Evolutionary conservation across 352 stramenopile species (phyloP).

Genomic region (Thraustochytrium striatum): DNA sequence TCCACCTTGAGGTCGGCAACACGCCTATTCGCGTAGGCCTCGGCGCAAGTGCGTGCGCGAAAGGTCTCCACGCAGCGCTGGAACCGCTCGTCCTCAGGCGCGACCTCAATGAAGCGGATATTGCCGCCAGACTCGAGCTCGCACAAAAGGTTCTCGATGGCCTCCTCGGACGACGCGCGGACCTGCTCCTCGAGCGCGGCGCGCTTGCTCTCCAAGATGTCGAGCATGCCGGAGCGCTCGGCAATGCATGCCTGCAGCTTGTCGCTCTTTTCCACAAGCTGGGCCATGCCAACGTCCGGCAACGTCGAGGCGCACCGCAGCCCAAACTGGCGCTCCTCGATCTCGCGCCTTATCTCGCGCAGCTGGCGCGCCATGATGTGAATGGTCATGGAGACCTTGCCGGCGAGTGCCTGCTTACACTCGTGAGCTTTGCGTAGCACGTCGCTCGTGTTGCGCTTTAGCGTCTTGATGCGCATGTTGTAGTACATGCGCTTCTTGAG

Average conservation of each 20-base stretch:
- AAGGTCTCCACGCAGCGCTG: slow-evolving; percentile 73
- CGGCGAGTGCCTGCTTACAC: slow-evolving; percentile 43
- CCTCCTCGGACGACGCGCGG: slow-evolving; percentile 59
- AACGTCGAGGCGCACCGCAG: neutral
- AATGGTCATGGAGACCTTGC: slow-evolving; percentile 55
- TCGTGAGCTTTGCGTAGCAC: slow-evolving; percentile 59
- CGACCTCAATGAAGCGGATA: slow-evolving; percentile 79
- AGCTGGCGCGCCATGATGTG: slow-evolving; percentile 54
- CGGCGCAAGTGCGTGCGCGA: slow-evolving; percentile 59
- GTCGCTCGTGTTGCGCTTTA: slow-evolving; percentile 71
- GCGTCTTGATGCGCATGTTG: slow-evolving; percentile 84
- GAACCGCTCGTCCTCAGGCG: slow-evolving; percentile 72
- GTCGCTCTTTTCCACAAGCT: slow-evolving; percentile 55
- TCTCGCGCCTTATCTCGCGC: slow-evolving; percentile 52
- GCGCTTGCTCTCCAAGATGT: slow-evolving; percentile 50
- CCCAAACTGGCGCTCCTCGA: slow-evolving; percentile 49
- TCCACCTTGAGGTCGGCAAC: slow-evolving; percentile 68
- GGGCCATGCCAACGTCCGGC: neutral
- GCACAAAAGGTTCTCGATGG: slow-evolving; percentile 71
- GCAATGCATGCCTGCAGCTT: slow-evolving; percentile 58
- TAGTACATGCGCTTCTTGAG: slow-evolving; percentile 92
- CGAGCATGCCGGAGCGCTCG: slow-evolving; percentile 55
- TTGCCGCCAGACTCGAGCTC: slow-evolving; percentile 84
- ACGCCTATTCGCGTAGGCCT: slow-evolving; percentile 62
- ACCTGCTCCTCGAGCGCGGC: slow-evolving; percentile 51